phyloP scores from a whole-genome alignment of 352 stramenopile genomes.

The Pythium myriotylum region DNA sequence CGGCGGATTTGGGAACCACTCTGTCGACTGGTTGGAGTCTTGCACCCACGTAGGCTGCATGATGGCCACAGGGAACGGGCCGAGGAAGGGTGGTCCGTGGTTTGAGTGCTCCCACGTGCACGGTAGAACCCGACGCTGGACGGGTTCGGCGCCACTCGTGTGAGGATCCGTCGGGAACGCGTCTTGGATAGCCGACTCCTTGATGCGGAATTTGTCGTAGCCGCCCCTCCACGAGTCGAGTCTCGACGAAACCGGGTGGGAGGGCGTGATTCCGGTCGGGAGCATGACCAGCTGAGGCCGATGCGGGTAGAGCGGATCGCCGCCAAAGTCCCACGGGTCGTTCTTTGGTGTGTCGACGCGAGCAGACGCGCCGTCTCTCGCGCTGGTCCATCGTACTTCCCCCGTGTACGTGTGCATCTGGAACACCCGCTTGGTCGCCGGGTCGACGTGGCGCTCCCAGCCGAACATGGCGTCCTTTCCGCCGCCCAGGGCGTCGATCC shows the following conservation, averaged over 20 bases:
- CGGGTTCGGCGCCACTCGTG: background rate
- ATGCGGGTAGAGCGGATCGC: constrained; percentile 39
- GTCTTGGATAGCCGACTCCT: constrained; percentile 4
- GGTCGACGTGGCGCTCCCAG: constrained; percentile 58
- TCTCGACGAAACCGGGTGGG: constrained; percentile 25
- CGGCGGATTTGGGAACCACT: background rate
- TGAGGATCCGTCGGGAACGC: background rate
- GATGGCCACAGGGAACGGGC: constrained; percentile 51
- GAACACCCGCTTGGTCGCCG: constrained; percentile 48
- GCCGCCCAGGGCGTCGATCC: too few species aligned
- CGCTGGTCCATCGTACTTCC: constrained; percentile 57
- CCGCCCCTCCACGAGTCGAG: constrained; percentile 27
- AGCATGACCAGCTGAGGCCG: constrained; percentile 62
- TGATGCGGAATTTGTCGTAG: constrained; percentile 59
- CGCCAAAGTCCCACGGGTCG: background rate
- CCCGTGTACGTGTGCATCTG: constrained; percentile 73
- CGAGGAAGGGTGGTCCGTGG: constrained; percentile 55
- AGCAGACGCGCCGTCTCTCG: background rate
- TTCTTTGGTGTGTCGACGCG: background rate
- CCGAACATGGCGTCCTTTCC: constrained; percentile 38
- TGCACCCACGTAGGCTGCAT: background rate
- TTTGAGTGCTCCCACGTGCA: constrained; percentile 60
- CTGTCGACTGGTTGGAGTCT: background rate
- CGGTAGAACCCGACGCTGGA: constrained; percentile 44
- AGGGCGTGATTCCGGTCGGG: constrained; percentile 53